These are phyloP conservation scores for Trametes hirsuta DNA, from an alignment of 1,284 basidiomycete species.

Conservation along the genomic window DNA sequence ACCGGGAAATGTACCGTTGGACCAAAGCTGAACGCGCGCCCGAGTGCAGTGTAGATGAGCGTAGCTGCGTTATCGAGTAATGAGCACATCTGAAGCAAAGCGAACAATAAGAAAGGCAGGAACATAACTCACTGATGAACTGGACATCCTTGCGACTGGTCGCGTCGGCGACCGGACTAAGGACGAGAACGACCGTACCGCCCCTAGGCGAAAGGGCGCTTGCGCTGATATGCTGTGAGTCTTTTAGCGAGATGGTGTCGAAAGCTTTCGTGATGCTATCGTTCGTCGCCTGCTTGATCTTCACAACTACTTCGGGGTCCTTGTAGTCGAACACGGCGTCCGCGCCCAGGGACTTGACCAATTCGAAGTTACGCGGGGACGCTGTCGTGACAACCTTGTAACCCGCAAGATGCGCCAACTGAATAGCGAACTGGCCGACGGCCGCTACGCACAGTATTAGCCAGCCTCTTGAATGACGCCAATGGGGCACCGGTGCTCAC, in stretches of 20 bases:
- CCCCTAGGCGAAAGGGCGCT: slow-evolving; percentile 21
- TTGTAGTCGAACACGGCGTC: slow-evolving; percentile 43
- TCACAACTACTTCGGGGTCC: slow-evolving; percentile 25
- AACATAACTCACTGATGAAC: slow-evolving; percentile 14
- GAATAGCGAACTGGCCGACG: slow-evolving; percentile 45
- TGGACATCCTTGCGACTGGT: slow-evolving; percentile 24
- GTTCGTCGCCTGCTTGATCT: slow-evolving; percentile 30
- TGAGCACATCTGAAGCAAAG: neutral
- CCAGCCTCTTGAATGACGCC: neutral
- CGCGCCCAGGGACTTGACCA: slow-evolving; percentile 46
- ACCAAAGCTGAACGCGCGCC: slow-evolving; percentile 21
- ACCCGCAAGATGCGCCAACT: slow-evolving; percentile 46
- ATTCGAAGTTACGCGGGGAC: slow-evolving; percentile 43
- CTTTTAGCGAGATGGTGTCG: slow-evolving; percentile 26
- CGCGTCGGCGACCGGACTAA: slow-evolving; percentile 10
- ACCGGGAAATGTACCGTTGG: slow-evolving; percentile 2
- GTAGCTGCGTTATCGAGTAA: slow-evolving; percentile 17
- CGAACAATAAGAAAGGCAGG: too few species aligned
- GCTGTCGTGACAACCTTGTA: slow-evolving; percentile 45
- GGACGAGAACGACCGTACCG: slow-evolving; percentile 27
- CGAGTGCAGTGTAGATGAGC: slow-evolving; percentile 29
- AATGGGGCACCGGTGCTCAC: slow-evolving; percentile 15
- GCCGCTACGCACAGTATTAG: neutral
- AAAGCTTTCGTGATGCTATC: slow-evolving; percentile 25
- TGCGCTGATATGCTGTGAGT: slow-evolving; percentile 25